Evolutionary conservation across 805 yeast genomes (phyloP), one percentile per base, ranked within the genome.

Genomic region (Starmera quercuum): DNA sequence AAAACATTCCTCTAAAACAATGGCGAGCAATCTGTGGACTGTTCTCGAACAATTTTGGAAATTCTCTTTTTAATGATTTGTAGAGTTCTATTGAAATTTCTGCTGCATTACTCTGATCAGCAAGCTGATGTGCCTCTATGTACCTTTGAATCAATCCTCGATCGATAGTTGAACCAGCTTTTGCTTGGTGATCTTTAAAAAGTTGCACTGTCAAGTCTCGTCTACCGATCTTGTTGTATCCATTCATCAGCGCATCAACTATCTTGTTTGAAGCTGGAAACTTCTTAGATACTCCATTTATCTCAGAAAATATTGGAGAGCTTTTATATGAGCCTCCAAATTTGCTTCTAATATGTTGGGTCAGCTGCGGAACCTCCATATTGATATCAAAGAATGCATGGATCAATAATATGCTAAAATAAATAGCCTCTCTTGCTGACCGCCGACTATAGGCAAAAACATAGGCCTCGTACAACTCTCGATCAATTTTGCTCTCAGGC

Each of bases 201-300:
- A 45, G 22, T 11, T 34, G 29, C 3, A 39, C 20, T 9, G 53
- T 41, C 2, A 30, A 18, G 8, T 37, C 33, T 11, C 30, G 25
- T 12, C 43, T 45, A 7, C 47, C 50, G 3, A 42, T n/a, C 18
- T 35, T 38, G 5, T 30, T 32, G 23, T 42, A 47, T 8, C 40
- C 33, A 28, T 38, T 35, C 40, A 47, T 43, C 26, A 51, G 14
- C 2, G 39, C 31, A 36, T 51, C 54, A 9, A 42, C 33, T 6
- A 51, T 26, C 1, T 42, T 38, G 11, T 30, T 41, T 1, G 45
- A 31, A 6, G 56, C 52, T 7, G 32, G 24, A 21, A 40, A 47
- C 29, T 46, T 51, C 4, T 26, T 23, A n/a, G n/a, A n/a, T n/a
- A n/a, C n/a, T n/a, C n/a, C n/a, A n/a, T n/a, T n/a, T n/a, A n/a